These are phyloP conservation scores for Aspergillus conjunctus DNA, from an alignment of 495 filamentous ascomycete species.

Conservation along the genomic window DNA sequence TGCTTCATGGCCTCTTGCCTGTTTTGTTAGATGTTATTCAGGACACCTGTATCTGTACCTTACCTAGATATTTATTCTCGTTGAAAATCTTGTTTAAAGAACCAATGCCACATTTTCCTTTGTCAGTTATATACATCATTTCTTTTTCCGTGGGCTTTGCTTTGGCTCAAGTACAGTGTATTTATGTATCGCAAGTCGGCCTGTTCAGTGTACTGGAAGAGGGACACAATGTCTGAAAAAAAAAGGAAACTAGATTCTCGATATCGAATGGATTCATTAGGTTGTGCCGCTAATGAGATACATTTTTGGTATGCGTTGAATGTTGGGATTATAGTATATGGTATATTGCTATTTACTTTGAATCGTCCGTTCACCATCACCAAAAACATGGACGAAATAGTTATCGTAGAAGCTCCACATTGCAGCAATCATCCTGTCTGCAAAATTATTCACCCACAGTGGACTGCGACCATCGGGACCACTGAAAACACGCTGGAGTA, in stretches of 20 bases:
- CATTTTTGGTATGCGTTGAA: not conserved
- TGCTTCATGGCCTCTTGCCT: conserved; percentile 40
- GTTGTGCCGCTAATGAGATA: too few species aligned
- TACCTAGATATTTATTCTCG: conserved; percentile 47
- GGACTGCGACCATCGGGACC: conserved; percentile 68
- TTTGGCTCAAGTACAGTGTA: not conserved
- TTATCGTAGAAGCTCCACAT: conserved; percentile 79
- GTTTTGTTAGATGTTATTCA: conserved; percentile 51
- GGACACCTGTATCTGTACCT: conserved; percentile 54
- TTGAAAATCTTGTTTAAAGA: conserved; percentile 45
- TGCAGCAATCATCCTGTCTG: conserved; percentile 48
- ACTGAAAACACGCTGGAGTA: conserved; percentile 48
- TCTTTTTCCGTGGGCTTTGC: not conserved
- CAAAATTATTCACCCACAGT: conserved; percentile 59
- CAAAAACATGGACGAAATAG: conserved; percentile 68
- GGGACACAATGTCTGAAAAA: too few species aligned
- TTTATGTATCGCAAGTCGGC: not conserved
- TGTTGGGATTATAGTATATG: not conserved
- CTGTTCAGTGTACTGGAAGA: not conserved
- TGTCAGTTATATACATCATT: conserved; percentile 28
- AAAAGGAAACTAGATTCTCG: too few species aligned
- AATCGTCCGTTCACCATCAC: conserved; percentile 83
- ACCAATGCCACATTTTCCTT: conserved; percentile 43
- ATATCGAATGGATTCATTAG: too few species aligned
- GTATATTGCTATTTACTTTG: not conserved